Base-by-base conservation (phyloP, 2,329 filamentous ascomycete genomes). In the Neonectria coccinea region DNA sequence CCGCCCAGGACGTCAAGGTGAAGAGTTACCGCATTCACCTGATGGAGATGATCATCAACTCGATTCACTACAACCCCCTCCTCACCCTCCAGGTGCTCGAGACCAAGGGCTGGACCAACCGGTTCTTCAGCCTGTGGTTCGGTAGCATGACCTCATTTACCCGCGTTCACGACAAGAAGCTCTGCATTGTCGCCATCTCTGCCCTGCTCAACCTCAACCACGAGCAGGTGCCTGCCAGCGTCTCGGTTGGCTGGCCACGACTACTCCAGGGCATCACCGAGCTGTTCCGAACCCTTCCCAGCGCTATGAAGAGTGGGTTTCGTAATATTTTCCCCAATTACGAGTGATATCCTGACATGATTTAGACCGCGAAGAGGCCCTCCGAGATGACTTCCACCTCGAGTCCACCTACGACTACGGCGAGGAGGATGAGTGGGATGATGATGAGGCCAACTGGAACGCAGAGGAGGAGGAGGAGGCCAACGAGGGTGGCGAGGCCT, bases 11-110 rank as follows among this genome's bases (percentile, higher is more conserved):
- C 69, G 84, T 92, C 56, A 94, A 94, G 80, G 90, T 97, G 72
- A 97, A 97, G 84, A 94, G 93, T 3, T 97, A 97, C 79, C 91
- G 93, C 74, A 94, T 98, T 59, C 95, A 99, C 78, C 83, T 99
- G 48, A 97, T 99, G 92, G 96, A 99, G 82, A 97, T 99, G 90
- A 90, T 99, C 63, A 97, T 99, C 84, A 98, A 98, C 80, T 90
- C 92, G 59, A 94, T 98, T 74, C 97, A 98, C 85, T 99, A 99
- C 85, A 97, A 97, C 82, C 94, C 96, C 1, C 81, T 91, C 48
- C 85, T 97, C 64, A 88, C 94, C 25, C 86, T 99, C 22, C 91
- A 94, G 67, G 89, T 97, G 41, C 86, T 99, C n/a, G 96, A 99
- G 82, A 82, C 86, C 57, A 95, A 97, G 75, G 91, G 89, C 65